phyloP scores from a whole-genome alignment of 1,284 basidiomycete genomes.

The Puccinia coronata region DNA sequence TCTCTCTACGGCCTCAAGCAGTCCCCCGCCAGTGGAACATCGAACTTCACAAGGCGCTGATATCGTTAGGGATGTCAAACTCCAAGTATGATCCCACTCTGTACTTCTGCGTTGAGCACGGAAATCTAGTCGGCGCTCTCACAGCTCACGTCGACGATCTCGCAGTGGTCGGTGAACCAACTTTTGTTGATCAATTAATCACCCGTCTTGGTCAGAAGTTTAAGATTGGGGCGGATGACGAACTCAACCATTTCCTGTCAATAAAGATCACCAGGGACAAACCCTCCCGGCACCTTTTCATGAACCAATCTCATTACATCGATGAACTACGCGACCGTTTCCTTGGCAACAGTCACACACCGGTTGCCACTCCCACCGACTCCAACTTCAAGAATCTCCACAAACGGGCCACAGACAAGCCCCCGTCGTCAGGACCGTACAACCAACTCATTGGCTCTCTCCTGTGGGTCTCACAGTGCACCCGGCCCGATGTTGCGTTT shows the following conservation, averaged over 20 bases:
- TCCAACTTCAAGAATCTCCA: neutral
- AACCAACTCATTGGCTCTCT: no score
- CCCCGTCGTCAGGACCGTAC: no score
- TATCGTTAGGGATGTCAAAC: neutral
- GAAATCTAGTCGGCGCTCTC: neutral
- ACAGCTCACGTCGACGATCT: no score
- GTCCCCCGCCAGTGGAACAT: slow-evolving; percentile 1
- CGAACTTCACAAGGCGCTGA: neutral
- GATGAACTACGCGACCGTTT: neutral
- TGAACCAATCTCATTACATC: neutral
- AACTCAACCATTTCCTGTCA: no score
- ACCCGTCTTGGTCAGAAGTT: neutral
- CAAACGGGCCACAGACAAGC: neutral
- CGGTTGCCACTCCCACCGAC: neutral
- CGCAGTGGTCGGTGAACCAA: neutral
- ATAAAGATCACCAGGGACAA: neutral
- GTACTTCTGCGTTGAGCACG: slow-evolving; percentile 11
- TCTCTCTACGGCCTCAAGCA: slow-evolving; percentile 5
- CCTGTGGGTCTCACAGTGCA: neutral
- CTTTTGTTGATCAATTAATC: neutral
- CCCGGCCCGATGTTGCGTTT: neutral
- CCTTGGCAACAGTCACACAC: neutral
- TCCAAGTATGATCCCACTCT: slow-evolving; percentile 13
- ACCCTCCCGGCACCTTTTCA: neutral
- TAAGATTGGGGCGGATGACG: no score